These are phyloP conservation scores for Suillus plorans DNA, from an alignment of 768 basidiomycete species.

Conservation along the genomic window DNA sequence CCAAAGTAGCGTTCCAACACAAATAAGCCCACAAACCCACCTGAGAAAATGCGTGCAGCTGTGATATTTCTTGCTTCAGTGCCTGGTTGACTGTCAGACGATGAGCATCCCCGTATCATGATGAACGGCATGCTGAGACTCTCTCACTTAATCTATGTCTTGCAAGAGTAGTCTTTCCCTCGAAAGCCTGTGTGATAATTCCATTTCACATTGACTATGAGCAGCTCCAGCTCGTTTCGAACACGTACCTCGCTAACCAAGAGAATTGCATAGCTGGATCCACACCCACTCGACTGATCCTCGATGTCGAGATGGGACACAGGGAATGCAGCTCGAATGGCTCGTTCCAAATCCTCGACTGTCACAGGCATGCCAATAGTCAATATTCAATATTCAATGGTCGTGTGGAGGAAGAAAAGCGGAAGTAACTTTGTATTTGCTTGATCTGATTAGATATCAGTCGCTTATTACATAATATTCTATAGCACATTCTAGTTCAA, in stretches of 20 bases:
- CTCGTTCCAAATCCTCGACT: slow-evolving; percentile 52
- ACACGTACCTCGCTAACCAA: slow-evolving; percentile 71
- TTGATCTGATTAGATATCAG: slow-evolving; percentile 29
- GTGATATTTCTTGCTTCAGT: slow-evolving; percentile 70
- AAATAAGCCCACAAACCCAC: slow-evolving; percentile 36
- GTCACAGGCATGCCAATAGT: slow-evolving; percentile 57
- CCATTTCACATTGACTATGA: slow-evolving; percentile 2
- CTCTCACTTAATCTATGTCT: slow-evolving; percentile 67
- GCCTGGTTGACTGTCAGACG: slow-evolving; percentile 64
- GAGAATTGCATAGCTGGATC: slow-evolving; percentile 71
- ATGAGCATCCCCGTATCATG: slow-evolving; percentile 11
- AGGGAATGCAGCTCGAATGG: slow-evolving; percentile 62
- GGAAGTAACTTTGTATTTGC: slow-evolving; percentile 1
- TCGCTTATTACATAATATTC: slow-evolving; percentile 1
- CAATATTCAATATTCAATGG: background rate
- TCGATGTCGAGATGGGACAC: slow-evolving; percentile 70
- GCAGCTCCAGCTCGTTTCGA: background rate
- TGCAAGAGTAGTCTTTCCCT: slow-evolving; percentile 78
- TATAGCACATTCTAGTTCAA: too few species aligned
- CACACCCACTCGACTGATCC: slow-evolving; percentile 80
- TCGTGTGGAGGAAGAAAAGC: slow-evolving; percentile 12
- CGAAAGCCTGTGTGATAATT: slow-evolving; percentile 52
- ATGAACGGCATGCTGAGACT: background rate
- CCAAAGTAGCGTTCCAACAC: background rate
- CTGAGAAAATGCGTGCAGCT: slow-evolving; percentile 90